Evolutionary conservation across 345 rosid species (phyloP).

Genomic region (Eucalyptus pumila): DNA sequence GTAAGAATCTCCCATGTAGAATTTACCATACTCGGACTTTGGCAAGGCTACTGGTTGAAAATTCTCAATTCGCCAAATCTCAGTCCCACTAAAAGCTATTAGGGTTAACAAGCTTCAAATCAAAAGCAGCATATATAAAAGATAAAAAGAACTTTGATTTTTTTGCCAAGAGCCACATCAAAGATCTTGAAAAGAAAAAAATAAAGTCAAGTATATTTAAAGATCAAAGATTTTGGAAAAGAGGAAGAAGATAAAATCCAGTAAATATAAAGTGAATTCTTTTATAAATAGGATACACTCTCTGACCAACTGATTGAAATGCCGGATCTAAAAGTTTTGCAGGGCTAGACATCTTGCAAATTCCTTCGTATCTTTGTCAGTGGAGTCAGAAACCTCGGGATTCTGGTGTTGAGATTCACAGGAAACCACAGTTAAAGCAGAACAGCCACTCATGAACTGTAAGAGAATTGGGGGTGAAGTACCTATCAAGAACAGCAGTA

Average conservation of each 20-base stretch:
- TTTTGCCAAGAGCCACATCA: background rate
- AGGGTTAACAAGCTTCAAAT: constrained; percentile 32
- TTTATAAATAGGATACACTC: constrained; percentile 57
- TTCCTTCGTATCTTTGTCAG: background rate
- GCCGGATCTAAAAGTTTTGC: constrained; percentile 83
- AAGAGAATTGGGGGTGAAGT: background rate
- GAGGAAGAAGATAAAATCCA: background rate
- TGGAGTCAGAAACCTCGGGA: background rate
- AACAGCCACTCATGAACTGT: background rate
- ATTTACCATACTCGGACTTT: constrained; percentile 87
- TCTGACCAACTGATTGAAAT: constrained; percentile 93
- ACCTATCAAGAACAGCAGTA: background rate
- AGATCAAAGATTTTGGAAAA: background rate
- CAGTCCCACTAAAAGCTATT: constrained; percentile 75
- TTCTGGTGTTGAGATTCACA: background rate
- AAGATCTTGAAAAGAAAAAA: background rate
- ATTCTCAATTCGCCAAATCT: constrained; percentile 96
- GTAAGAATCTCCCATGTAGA: constrained; percentile 92
- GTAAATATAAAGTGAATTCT: background rate
- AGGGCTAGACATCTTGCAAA: constrained; percentile 58
- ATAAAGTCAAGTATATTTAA: background rate
- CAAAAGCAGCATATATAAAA: background rate
- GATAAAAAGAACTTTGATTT: background rate
- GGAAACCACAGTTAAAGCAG: background rate
- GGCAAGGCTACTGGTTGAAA: constrained; percentile 83